Base-by-base conservation (phyloP, 2,329 filamentous ascomycete genomes). In the Ophiostoma ulmi region DNA sequence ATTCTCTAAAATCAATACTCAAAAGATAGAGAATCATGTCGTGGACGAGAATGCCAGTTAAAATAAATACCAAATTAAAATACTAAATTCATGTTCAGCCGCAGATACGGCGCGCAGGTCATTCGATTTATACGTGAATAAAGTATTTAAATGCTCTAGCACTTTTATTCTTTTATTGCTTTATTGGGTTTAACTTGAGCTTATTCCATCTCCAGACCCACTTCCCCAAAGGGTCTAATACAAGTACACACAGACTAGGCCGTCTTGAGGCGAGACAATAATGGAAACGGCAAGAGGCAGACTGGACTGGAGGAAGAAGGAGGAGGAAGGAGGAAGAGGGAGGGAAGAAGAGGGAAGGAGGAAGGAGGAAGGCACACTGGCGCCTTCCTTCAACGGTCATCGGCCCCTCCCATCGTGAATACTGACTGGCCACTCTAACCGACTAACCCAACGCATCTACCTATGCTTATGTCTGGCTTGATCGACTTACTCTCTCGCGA, bases 201-300 rank as follows among this genome's bases (percentile, higher is more conserved):
- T 31, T 31, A 31, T 31, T 31, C 31, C 31, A 31, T 31, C 31
- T 31, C 31, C 31, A 31, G 31, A 31, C 31, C 31, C 31, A 31
- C 31, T 58, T 58, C n/a, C n/a, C 52, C n/a, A 58, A 58, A 58
- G n/a, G 52, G 52, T 58, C 52, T 58, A 55, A 55, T 22, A 58
- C 52, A 26, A 55, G 22, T 22, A 58, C 52, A 26, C 52, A 10
- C 52, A 26, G 52, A 17, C 52, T 58, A 58, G 52, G 17, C 52
- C 52, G 52, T 26, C 52, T 58, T 58, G 52, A 31, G n/a, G 52
- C 52, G 52, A n/a, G 52, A 58, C 52, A 58, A 58, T 58, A 58
- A 22, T 58, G 22, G 52, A 58, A 58, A 26, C 11, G n/a, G 52
- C 52, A 58, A n/a, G 52, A 58, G n/a, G n/a, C 52, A 22, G 48